A percentile compares a stretch with the other conserved stretches of the same genome.
Conservation (phyloP, 768 basidiomycete species). For the Coprinopsis marcescibilis region DNA sequence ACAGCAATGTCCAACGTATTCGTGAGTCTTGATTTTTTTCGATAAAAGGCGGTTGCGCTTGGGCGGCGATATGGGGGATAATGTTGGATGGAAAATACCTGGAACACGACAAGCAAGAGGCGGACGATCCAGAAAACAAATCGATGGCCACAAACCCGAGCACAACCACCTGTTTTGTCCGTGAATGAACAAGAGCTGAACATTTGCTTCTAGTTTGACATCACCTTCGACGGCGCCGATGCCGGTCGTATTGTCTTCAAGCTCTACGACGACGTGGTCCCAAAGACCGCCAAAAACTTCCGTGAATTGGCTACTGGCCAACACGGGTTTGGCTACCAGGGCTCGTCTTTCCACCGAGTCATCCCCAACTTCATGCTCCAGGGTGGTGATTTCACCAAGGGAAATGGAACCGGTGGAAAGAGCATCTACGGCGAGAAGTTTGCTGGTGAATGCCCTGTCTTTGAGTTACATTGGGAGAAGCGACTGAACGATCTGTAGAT, state of each 20-base stretch:
- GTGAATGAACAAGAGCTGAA: no score
- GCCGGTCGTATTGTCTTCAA: slow-evolving; percentile 72
- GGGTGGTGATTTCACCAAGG: slow-evolving; percentile 78
- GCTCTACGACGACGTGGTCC: slow-evolving; percentile 76
- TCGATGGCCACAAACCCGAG: background rate
- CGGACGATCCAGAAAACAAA: background rate
- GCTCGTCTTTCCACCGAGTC: slow-evolving; percentile 70
- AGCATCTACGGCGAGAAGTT: slow-evolving; percentile 74
- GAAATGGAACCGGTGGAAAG: slow-evolving; percentile 73
- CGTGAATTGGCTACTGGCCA: slow-evolving; percentile 79
- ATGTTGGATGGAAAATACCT: background rate
- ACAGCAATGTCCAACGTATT: slow-evolving; percentile 26
- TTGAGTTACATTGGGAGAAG: background rate
- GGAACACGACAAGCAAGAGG: background rate
- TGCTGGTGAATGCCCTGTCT: slow-evolving; percentile 36
- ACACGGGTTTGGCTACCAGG: slow-evolving; percentile 69
- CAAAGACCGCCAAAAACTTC: slow-evolving; percentile 78
- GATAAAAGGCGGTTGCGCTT: background rate
- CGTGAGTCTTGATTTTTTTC: slow-evolving; percentile 14
- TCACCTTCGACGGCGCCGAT: slow-evolving; percentile 36
- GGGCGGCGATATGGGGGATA: background rate
- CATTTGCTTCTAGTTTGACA: slow-evolving; percentile 64
- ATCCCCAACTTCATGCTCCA: slow-evolving; percentile 86
- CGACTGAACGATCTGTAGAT: no score
- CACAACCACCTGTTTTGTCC: background rate